phyloP scores from a whole-genome alignment of 2,329 filamentous ascomycete species.

The Cyphellophora europaea region DNA sequence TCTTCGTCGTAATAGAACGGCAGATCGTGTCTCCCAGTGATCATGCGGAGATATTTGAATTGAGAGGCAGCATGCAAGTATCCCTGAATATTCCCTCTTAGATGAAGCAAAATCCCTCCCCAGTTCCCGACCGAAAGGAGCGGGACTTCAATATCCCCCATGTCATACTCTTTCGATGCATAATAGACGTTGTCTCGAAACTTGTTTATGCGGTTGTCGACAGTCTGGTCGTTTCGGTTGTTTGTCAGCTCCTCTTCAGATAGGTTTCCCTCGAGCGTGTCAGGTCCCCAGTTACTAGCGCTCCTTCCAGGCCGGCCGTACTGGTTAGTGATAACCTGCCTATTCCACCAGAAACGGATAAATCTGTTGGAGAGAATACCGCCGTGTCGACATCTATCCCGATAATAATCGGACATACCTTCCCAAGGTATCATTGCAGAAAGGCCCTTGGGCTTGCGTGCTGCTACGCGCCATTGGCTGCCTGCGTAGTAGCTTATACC shows the following conservation, averaged over 20 bases:
- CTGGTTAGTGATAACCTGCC: slow-evolving; percentile 52
- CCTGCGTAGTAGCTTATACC: slow-evolving; percentile 46
- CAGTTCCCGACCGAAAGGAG: slow-evolving; percentile 60
- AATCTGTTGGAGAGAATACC: slow-evolving; percentile 51
- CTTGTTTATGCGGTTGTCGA: slow-evolving; percentile 37
- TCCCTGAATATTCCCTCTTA: slow-evolving; percentile 59
- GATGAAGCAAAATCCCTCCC: slow-evolving; percentile 59
- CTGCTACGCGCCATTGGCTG: slow-evolving; percentile 47
- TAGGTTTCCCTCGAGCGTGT: slow-evolving; percentile 31
- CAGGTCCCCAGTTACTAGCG: slow-evolving; percentile 42
- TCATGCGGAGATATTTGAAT: slow-evolving; percentile 60
- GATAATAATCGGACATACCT: slow-evolving; percentile 47
- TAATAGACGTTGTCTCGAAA: slow-evolving; percentile 58
- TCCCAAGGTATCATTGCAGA: slow-evolving; percentile 46
- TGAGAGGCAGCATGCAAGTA: slow-evolving; percentile 53
- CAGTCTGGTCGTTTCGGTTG: slow-evolving; percentile 30
- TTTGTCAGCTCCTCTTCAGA: slow-evolving; percentile 23
- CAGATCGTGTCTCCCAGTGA: slow-evolving; percentile 61
- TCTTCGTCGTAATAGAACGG: slow-evolving; percentile 64
- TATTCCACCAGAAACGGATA: slow-evolving; percentile 44
- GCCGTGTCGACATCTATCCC: slow-evolving; percentile 51
- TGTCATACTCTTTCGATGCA: slow-evolving; percentile 53
- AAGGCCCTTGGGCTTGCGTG: slow-evolving; percentile 41
- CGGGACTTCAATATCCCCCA: slow-evolving; percentile 57
- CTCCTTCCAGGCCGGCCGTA: slow-evolving; percentile 48